Evolutionary conservation across 140 eudicot species (phyloP).

Genomic region (Erigeron philadelphicus): DNA sequence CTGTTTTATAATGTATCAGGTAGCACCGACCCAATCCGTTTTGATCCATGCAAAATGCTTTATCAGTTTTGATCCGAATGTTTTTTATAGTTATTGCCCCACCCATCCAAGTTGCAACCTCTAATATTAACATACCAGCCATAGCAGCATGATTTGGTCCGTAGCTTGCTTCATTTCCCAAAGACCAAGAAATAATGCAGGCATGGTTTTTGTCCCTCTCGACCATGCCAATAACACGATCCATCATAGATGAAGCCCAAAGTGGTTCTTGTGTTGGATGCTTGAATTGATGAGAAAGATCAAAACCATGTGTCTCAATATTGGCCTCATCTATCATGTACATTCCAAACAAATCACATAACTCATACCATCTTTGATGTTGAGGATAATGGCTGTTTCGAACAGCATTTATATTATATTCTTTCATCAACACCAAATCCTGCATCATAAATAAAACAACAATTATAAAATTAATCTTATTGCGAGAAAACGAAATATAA

Average conservation of each 20-base stretch:
- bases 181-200: slow-evolving; percentile 87
- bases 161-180: slow-evolving; percentile 92
- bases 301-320: slow-evolving; percentile 96
- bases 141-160: slow-evolving; percentile 92
- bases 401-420: slow-evolving; percentile 87
- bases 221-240: slow-evolving; percentile 94
- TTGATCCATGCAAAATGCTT: no score
- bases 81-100: no score
- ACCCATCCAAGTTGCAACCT: background rate
- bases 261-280: slow-evolving; percentile 82
- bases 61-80: background rate
- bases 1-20: no score
- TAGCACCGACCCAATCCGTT: no score
- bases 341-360: slow-evolving; percentile 95
- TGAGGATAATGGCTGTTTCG: slow-evolving; percentile 98
- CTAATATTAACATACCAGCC: slow-evolving; percentile 48
- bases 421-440: slow-evolving; percentile 95
- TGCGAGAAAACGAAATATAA: slow-evolving; percentile 7
- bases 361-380: slow-evolving; percentile 95
- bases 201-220: slow-evolving; percentile 98
- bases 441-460: slow-evolving; percentile 21
- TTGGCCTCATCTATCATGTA: slow-evolving; percentile 99
- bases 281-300: slow-evolving; percentile 53
- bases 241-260: slow-evolving; percentile 92
- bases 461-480: slow-evolving; percentile 2